Evolutionary conservation across 495 filamentous ascomycete genomes (phyloP), one percentile per base, ranked within the genome.

Genomic region (Neurospora sublineolata): DNA sequence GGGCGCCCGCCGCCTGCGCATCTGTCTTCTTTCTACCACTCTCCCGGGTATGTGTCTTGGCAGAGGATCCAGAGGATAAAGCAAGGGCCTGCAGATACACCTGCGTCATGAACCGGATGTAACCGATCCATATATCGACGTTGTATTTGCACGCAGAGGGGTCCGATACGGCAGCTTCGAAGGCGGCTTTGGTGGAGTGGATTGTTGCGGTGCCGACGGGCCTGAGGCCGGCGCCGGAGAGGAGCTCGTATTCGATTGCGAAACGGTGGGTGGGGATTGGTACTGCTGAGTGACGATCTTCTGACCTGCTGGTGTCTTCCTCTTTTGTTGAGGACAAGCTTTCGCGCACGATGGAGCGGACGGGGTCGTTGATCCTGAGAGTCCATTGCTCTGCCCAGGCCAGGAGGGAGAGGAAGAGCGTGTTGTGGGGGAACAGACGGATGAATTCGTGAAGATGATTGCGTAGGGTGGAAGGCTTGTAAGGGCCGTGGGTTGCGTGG

Each of bases 321-420:
- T 52, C 82, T 38, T 82, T 71, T 5, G 77, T 70, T 37, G 82
- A 78, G 20, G 87, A 79, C 18, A 82, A 77, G 39, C 86, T 79
- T 37, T 60, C 30, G 27, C 83, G 78, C 42, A 92, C 77, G 23
- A 90, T 82, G 7, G 83, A 83, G 27, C 92, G 87, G 46, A 95
- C 85, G 40, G 90, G 90, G 74, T 94, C 91, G 71, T 91, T 86
- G 72, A 97, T 86, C 40, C 86, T 87, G 23, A 91, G 83, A 6
- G 88, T 84, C 16, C 87, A 80, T 1, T 72, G 60, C 75, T 93
- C 88, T 75, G 91, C 89, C 89, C 89, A 93, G 11, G 86, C 83
- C 77, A 89, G 90, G 16, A 94, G 82, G 18, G 86, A 82, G 68
- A 94, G 85, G 73, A 97, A 90, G 41, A 93, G 85, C 2, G 90